Base-by-base conservation (phyloP, 83 land plant genomes). In the Picea abies region DNA sequence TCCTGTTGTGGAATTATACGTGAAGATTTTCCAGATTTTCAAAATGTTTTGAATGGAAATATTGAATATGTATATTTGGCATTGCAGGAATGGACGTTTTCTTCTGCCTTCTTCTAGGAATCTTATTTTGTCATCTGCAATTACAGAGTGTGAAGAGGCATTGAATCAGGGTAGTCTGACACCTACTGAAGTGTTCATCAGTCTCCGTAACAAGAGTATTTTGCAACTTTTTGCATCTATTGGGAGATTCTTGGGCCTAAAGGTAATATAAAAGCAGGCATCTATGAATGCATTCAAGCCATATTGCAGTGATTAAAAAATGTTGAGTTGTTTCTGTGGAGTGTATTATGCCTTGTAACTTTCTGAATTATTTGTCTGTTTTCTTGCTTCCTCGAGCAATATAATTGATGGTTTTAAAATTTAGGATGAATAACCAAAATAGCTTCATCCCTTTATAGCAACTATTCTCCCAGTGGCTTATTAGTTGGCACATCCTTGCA, bases 31-130 rank as follows among this genome's bases (percentile, higher is more conserved):
- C 12, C 14, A 10, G 56, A 10, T 52, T 52, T 52, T 52, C 3
- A 52, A 52, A 52, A 52, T 52, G 0, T 52, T 52, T 25, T 78
- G 10, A 29, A 78, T 20, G 3, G 47, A 73, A 73, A 47, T 78
- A 23, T 25, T 78, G 26, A 78, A 56, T 60, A 73, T 73, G 58
- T 16, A 78, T 78, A 61, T 78, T 37, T 84, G 76, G 29, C 37
- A 26, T 76, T 84, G 82, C 85, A 98, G 99, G 94, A 96, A 86
- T 88, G 99, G 99, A 10, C 92, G 90, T 3, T 98, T 90, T 84
- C 80, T 93, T 80, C 92, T 98, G 60, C 91, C 88, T 65, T 85
- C 91, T 73, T 88, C 96, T 26, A 86, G 83, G 64, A 93, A 92
- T 84, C 83, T 90, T 79, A 80, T 93, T 76, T 62, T 88, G 61